Conservation (phyloP, 305 asterid species). For the Fraxinus latifolia region DNA sequence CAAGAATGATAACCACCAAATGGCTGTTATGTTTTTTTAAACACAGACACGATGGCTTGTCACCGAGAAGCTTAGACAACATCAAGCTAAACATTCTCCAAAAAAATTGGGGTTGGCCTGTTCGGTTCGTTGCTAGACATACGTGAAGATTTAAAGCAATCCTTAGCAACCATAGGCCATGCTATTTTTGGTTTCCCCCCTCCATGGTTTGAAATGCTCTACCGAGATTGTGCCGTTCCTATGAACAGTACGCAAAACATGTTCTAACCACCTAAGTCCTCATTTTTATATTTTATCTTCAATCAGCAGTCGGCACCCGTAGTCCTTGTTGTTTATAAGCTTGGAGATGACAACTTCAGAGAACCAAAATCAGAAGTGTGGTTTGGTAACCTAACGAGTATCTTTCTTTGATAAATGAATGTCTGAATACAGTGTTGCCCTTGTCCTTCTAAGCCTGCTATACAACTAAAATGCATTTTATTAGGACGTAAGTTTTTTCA, state of each 20-base stretch:
- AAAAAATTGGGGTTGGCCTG: not conserved
- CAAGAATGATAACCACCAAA: not conserved
- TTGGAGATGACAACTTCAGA: not conserved
- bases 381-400: not conserved
- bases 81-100: not conserved
- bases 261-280: not conserved
- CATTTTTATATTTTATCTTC: not conserved
- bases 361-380: not conserved
- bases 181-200: not conserved
- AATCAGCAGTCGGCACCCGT: not conserved
- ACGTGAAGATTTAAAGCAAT: not conserved
- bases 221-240: not conserved
- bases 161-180: not conserved
- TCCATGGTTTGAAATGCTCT: not conserved
- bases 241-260: not conserved
- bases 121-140: not conserved
- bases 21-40: not conserved
- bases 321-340: not conserved
- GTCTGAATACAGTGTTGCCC: not conserved
- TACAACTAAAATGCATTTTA: not conserved
- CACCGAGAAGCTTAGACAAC: not conserved
- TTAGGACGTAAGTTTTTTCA: not conserved
- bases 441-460: not conserved
- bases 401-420: not conserved
- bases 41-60: not conserved